phyloP scores from a whole-genome alignment of 768 basidiomycete genomes.

The Tephrocybe sp. region DNA sequence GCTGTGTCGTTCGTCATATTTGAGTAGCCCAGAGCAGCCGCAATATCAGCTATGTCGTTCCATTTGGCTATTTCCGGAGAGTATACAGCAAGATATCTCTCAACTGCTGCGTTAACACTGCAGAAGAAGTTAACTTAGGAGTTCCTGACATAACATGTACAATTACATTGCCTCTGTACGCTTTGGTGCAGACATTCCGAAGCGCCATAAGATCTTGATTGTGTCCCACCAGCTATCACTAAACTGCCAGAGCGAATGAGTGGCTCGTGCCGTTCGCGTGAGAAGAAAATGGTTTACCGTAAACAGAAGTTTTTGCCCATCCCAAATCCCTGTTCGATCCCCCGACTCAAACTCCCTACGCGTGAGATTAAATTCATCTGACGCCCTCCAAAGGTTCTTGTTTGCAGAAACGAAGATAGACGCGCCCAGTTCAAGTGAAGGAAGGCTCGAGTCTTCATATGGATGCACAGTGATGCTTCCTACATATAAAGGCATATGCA shows the following conservation, averaged over 20 bases:
- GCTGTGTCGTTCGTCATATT: conserved; percentile 48
- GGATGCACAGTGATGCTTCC: conserved; percentile 81
- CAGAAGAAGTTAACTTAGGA: background rate
- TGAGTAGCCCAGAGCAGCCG: conserved; percentile 49
- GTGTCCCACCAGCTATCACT: conserved; percentile 69
- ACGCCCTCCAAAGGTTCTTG: conserved; percentile 68
- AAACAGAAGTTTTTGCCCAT: conserved; percentile 70
- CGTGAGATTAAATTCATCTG: conserved; percentile 75
- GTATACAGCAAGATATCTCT: conserved; percentile 57
- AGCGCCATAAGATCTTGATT: conserved; percentile 73
- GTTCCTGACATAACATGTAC: conserved; percentile 12
- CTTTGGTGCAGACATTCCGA: conserved; percentile 61
- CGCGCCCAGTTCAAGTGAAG: conserved; percentile 79
- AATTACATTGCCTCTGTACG: conserved; percentile 53
- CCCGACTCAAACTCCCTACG: conserved; percentile 44
- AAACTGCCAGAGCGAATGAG: conserved; percentile 29
- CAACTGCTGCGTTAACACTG: conserved; percentile 57
- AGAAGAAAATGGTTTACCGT: conserved; percentile 36
- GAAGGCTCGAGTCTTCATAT: conserved; percentile 54
- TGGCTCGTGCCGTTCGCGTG: background rate
- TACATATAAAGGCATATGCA: conserved; percentile 23
- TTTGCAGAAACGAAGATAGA: conserved; percentile 84
- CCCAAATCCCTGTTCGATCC: conserved; percentile 73
- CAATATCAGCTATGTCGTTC: conserved; percentile 57
- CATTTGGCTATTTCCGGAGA: conserved; percentile 51